Percentiles rank a stretch among this genome's conserved stretches.
Evolutionary conservation across 2,329 filamentous ascomycete genomes (phyloP).

Genomic region (Botrytis galanthina): DNA sequence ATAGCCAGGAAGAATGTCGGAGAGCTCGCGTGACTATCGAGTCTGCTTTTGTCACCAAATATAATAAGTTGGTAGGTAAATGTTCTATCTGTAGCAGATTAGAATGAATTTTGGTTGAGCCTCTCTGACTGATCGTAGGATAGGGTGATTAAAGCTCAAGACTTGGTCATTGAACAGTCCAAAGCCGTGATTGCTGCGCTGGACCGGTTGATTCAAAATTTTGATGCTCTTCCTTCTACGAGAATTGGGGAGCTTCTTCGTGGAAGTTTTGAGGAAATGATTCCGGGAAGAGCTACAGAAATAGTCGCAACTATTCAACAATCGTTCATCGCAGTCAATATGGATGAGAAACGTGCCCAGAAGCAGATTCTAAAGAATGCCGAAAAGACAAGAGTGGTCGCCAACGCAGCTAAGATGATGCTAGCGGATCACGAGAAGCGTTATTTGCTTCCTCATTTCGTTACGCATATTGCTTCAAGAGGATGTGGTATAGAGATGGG

Average conservation of each 20-base stretch:
- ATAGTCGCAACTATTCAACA: not conserved
- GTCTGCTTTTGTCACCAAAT: not conserved
- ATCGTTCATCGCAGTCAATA: not conserved
- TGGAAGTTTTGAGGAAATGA: not conserved
- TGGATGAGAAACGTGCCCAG: not conserved
- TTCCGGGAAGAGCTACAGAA: not conserved
- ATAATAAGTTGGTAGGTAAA: not conserved
- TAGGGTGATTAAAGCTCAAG: not conserved
- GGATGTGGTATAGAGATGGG: not conserved
- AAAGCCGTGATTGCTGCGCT: not conserved
- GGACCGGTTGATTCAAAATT: not conserved
- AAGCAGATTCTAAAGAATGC: not conserved
- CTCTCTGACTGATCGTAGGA: not conserved
- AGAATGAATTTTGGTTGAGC: not conserved
- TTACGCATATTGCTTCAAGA: not conserved
- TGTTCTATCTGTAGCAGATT: not conserved
- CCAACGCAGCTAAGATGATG: conserved; percentile 9
- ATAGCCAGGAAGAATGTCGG: not conserved
- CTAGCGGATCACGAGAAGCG: not conserved
- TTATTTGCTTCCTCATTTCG: not conserved
- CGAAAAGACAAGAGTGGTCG: conserved; percentile 1
- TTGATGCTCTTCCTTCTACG: not conserved
- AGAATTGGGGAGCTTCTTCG: not conserved
- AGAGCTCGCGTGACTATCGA: not conserved
- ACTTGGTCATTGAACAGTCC: not conserved